Evolutionary conservation across 2,329 filamentous ascomycete species (phyloP).

Genomic region (Fusarium concolor): DNA sequence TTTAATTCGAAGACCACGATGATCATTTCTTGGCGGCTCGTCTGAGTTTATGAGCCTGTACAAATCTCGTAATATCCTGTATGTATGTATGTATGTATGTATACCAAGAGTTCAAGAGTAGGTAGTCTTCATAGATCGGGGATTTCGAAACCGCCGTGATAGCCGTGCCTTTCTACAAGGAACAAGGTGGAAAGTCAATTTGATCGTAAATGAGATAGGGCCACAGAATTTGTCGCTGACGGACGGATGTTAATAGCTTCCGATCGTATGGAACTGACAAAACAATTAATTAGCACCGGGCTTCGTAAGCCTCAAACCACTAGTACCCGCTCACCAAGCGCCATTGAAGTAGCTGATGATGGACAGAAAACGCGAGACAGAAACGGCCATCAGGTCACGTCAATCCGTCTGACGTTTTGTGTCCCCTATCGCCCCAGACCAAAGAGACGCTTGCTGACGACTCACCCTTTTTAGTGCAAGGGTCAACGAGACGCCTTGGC

Average conservation of each 20-base stretch:
- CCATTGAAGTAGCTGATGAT: neutral
- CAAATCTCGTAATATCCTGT: slow-evolving; percentile 13
- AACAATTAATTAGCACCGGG: slow-evolving; percentile 16
- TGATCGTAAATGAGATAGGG: neutral
- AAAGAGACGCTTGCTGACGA: slow-evolving; percentile 25
- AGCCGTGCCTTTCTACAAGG: neutral
- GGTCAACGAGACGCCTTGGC: slow-evolving; percentile 38
- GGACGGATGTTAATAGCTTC: neutral
- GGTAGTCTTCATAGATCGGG: neutral
- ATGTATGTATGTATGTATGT: neutral
- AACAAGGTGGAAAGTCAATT: neutral
- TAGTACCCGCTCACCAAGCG: slow-evolving; percentile 12
- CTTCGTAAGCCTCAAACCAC: slow-evolving; percentile 19
- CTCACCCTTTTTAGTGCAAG: slow-evolving; percentile 30
- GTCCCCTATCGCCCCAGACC: neutral
- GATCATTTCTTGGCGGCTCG: slow-evolving; percentile 37
- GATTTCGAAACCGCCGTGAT: neutral
- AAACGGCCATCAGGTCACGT: slow-evolving; percentile 3
- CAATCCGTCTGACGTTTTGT: slow-evolving; percentile 5
- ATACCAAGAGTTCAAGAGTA: neutral
- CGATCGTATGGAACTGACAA: neutral
- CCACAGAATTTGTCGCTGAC: neutral
- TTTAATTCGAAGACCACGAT: slow-evolving; percentile 28
- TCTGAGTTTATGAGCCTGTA: slow-evolving; percentile 16
- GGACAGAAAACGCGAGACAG: slow-evolving; percentile 26